Percentiles rank a stretch among this genome's conserved stretches.
Conservation (phyloP, 768 basidiomycete species). For the Lentinula sp. region DNA sequence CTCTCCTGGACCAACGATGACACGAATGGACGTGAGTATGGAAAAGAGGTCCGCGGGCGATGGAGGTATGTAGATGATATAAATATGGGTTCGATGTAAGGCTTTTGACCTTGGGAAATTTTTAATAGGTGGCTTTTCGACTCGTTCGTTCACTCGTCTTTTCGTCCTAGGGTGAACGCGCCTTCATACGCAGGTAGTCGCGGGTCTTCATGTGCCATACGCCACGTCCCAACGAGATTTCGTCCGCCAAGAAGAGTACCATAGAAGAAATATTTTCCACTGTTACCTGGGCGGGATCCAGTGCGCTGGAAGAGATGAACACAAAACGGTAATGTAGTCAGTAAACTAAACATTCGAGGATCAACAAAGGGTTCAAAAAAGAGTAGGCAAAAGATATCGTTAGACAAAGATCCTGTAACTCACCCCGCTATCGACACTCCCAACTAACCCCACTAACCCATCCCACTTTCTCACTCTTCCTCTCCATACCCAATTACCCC, state of each 20-base stretch:
- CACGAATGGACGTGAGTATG: too few relatives aligned
- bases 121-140: too few relatives aligned
- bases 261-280: slow-evolving; percentile 44
- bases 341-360: too few relatives aligned
- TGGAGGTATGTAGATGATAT: too few relatives aligned
- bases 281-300: not conserved
- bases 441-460: slow-evolving; percentile 19
- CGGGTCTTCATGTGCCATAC: slow-evolving; percentile 39
- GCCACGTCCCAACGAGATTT: slow-evolving; percentile 72
- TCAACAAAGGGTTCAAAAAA: too few relatives aligned
- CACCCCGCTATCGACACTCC: not conserved
- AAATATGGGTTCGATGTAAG: too few relatives aligned
- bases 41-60: too few relatives aligned
- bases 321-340: not conserved
- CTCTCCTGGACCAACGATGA: too few relatives aligned
- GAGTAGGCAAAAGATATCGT: too few relatives aligned
- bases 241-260: slow-evolving; percentile 64
- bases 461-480: slow-evolving; percentile 32
- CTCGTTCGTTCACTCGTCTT: slow-evolving; percentile 19
- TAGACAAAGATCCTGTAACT: slow-evolving; percentile 15
- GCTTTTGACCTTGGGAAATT: too few relatives aligned
- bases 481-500: slow-evolving; percentile 27
- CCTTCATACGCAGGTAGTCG: slow-evolving; percentile 53
- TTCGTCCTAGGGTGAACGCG: slow-evolving; percentile 55
- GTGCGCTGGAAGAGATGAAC: not conserved